phyloP scores from a whole-genome alignment of 2,329 filamentous ascomycete genomes.

The Macrophomina tecta region DNA sequence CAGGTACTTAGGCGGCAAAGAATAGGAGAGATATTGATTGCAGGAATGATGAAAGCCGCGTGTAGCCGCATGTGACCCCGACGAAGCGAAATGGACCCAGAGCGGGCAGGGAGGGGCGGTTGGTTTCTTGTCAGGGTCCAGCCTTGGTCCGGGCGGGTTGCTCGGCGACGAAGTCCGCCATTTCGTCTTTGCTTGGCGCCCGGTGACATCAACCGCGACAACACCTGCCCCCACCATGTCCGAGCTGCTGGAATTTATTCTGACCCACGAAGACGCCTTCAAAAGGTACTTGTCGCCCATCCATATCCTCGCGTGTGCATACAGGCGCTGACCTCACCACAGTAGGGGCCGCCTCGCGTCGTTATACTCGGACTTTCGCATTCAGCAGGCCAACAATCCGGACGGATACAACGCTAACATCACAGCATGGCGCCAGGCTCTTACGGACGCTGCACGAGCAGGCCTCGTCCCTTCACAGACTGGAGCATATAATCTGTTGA shows the following conservation, averaged over 20 bases:
- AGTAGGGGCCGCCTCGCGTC: slow-evolving; percentile 77
- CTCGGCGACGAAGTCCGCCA: neutral
- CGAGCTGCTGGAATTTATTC: slow-evolving; percentile 69
- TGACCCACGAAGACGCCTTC: slow-evolving; percentile 57
- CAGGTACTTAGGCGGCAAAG: slow-evolving; percentile 55
- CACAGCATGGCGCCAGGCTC: slow-evolving; percentile 76
- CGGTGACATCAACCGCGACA: slow-evolving; percentile 25
- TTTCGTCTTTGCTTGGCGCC: slow-evolving; percentile 21
- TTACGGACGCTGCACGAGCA: slow-evolving; percentile 70
- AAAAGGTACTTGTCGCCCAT: slow-evolving; percentile 45
- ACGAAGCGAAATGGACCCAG: neutral
- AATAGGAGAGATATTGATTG: slow-evolving; percentile 34
- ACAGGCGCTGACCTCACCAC: slow-evolving; percentile 29
- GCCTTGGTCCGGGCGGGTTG: slow-evolving; percentile 1
- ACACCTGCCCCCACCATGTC: slow-evolving; percentile 56
- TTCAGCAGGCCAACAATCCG: slow-evolving; percentile 77
- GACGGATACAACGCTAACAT: slow-evolving; percentile 85
- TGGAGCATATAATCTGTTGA: slow-evolving; percentile 53
- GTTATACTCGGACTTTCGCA: slow-evolving; percentile 84
- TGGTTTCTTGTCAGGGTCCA: neutral
- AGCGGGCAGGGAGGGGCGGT: neutral
- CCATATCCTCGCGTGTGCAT: neutral
- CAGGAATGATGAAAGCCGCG: neutral
- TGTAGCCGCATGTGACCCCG: neutral
- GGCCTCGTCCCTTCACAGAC: slow-evolving; percentile 61